Percentiles rank a stretch among this genome's conserved stretches.
Conservation (phyloP, 768 basidiomycete genomes). For the Xerocomellus amylosporus region DNA sequence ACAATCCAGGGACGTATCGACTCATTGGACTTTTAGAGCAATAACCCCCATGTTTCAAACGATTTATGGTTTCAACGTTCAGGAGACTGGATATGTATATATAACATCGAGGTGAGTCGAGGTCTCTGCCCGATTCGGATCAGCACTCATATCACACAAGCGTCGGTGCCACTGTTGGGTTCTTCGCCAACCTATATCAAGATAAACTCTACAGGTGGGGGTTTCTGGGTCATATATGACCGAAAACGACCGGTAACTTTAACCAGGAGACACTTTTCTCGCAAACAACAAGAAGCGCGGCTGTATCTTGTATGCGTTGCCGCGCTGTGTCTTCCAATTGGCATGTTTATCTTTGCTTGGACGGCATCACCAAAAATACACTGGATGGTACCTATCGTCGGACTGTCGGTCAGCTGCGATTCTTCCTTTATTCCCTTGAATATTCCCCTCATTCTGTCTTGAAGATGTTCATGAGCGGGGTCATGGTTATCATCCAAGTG, state of each 20-base stretch:
- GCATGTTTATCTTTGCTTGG: slow-evolving; percentile 73
- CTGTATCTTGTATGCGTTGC: slow-evolving; percentile 54
- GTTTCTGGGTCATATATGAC: slow-evolving; percentile 8
- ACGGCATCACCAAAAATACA: slow-evolving; percentile 52
- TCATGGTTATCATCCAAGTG: slow-evolving; percentile 44
- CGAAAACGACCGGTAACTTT: slow-evolving; percentile 14
- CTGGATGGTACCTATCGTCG: slow-evolving; percentile 49
- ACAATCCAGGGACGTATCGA: neutral
- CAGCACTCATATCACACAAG: slow-evolving; percentile 31
- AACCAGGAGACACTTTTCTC: slow-evolving; percentile 17
- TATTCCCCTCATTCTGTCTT: neutral
- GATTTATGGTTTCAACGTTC: slow-evolving; percentile 60
- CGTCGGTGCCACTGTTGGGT: slow-evolving; percentile 49
- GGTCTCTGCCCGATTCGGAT: neutral
- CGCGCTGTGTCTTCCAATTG: slow-evolving; percentile 49
- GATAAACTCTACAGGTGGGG: slow-evolving; percentile 47
- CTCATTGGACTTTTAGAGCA: slow-evolving; percentile 37
- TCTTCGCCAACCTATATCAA: slow-evolving; percentile 44
- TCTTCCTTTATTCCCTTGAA: neutral
- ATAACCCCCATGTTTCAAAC: slow-evolving; percentile 52
- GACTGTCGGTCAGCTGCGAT: slow-evolving; percentile 18
- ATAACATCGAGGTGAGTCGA: slow-evolving; percentile 46
- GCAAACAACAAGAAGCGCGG: slow-evolving; percentile 53
- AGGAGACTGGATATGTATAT: slow-evolving; percentile 58
- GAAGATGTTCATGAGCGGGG: slow-evolving; percentile 40